Evolutionary conservation across 2,329 filamentous ascomycete species (phyloP).

Genomic region (Aspergillus luchuensis): DNA sequence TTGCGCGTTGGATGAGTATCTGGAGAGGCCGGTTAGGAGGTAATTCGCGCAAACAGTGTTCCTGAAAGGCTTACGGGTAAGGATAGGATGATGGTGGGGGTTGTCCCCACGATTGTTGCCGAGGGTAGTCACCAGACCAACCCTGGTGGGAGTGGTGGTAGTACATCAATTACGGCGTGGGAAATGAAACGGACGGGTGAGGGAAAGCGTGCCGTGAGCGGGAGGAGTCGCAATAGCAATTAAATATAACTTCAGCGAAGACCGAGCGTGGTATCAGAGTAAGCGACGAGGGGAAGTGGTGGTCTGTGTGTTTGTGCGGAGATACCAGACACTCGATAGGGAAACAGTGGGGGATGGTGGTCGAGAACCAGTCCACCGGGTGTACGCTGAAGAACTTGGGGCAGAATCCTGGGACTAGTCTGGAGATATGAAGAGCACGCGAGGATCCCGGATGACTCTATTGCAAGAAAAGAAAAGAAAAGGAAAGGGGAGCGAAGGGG

Average conservation of each 20-base stretch:
- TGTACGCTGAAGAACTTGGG: background rate
- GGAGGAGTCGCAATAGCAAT: background rate
- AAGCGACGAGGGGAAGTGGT: background rate
- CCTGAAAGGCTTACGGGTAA: conserved; percentile 14
- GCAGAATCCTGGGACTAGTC: background rate
- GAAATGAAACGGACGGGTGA: background rate
- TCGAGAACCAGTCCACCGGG: background rate
- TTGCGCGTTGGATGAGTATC: background rate
- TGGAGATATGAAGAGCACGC: background rate
- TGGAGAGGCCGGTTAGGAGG: background rate
- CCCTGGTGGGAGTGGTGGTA: conserved; percentile 20
- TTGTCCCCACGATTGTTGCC: conserved; percentile 17
- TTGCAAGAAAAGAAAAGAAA: background rate
- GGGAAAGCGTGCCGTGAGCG: background rate
- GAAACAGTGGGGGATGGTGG: background rate
- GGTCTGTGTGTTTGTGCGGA: conserved; percentile 5
- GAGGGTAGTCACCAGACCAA: conserved; percentile 20
- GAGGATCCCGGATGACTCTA: too few species aligned
- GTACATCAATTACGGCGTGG: conserved; percentile 24
- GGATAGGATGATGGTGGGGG: conserved; percentile 16
- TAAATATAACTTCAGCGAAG: background rate
- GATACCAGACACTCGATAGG: background rate
- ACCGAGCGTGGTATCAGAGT: background rate
- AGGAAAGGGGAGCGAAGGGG: conserved; percentile 1
- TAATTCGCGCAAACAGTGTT: too few species aligned